Evolutionary conservation across 2,329 filamentous ascomycete species (phyloP).

Genomic region (Neoarthrinium moseri): DNA sequence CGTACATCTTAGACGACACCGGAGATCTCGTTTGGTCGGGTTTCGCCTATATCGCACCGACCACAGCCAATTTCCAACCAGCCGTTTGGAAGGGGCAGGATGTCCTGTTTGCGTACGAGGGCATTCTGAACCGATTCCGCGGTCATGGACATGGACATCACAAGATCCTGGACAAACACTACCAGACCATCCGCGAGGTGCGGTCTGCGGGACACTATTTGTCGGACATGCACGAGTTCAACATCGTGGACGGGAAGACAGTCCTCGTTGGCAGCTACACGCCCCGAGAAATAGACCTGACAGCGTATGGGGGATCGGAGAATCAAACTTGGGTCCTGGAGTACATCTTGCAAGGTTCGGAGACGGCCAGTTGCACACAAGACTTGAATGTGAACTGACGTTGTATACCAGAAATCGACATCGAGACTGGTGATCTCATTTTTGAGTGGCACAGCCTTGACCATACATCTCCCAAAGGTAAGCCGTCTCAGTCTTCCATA

Average conservation of each 20-base stretch:
- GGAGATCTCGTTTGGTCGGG: conserved; percentile 6
- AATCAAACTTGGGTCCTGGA: conserved; percentile 1
- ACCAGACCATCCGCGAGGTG: conserved; percentile 1
- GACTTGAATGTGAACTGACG: not conserved
- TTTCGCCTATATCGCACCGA: not conserved
- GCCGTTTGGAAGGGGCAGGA: not conserved
- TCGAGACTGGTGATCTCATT: not conserved
- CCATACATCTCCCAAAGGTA: conserved; percentile 2
- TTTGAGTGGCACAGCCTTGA: conserved; percentile 10
- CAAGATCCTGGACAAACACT: conserved; percentile 5
- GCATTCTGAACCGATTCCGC: not conserved
- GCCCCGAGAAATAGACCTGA: conserved; percentile 1
- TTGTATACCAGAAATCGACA: conserved; percentile 1
- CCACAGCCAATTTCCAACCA: conserved; percentile 4
- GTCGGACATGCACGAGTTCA: conserved; percentile 5
- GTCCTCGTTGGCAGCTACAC: conserved; percentile 2
- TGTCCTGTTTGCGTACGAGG: conserved; percentile 4
- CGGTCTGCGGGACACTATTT: conserved; percentile 1
- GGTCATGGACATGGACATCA: conserved; percentile 5
- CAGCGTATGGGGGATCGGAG: not conserved
- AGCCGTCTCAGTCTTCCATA: not conserved
- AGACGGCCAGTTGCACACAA: too few species aligned
- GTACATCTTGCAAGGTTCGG: not conserved
- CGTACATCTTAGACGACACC: not conserved
- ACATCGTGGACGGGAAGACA: conserved; percentile 3